A percentile compares a stretch with the other conserved stretches of the same genome.
Conservation (phyloP, 768 basidiomycete genomes). For the Suillus occidentalis region DNA sequence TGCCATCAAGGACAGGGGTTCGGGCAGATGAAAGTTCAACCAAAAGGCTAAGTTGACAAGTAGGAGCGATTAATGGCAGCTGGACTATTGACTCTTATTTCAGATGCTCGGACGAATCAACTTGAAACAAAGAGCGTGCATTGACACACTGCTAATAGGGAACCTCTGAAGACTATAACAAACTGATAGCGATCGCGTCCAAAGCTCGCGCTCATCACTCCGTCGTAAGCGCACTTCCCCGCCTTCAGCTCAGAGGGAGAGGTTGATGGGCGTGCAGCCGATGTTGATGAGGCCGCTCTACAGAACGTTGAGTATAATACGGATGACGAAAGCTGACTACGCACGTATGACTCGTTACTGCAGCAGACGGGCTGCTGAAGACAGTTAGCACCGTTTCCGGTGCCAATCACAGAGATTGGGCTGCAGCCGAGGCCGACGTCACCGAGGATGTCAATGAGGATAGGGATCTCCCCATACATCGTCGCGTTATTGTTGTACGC, state of each 20-base stretch:
- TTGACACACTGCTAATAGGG: not conserved
- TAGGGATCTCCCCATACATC: constrained; percentile 10
- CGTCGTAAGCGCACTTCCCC: not conserved
- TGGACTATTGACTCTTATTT: not conserved
- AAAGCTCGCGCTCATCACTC: not conserved
- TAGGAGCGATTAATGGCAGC: not conserved
- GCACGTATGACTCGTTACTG: constrained; percentile 17
- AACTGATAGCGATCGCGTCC: not conserved
- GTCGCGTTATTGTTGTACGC: constrained; percentile 2
- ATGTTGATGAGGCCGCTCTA: constrained; percentile 11
- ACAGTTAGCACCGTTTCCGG: constrained; percentile 20
- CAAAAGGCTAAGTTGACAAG: not conserved
- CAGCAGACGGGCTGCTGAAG: constrained; percentile 30
- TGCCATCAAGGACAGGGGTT: not conserved
- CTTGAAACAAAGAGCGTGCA: not conserved
- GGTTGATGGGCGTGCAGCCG: constrained; percentile 11
- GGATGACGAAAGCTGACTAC: constrained; percentile 5
- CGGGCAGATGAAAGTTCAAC: not conserved
- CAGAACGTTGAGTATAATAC: not conserved
- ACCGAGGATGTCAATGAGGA: constrained; percentile 19
- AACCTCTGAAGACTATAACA: not conserved
- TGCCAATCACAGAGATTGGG: constrained; percentile 22
- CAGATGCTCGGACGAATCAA: not conserved
- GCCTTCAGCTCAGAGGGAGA: not conserved
- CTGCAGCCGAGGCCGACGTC: constrained; percentile 24